Base-by-base conservation (phyloP, 2,329 filamentous ascomycete species). In the Phoma sp. region DNA sequence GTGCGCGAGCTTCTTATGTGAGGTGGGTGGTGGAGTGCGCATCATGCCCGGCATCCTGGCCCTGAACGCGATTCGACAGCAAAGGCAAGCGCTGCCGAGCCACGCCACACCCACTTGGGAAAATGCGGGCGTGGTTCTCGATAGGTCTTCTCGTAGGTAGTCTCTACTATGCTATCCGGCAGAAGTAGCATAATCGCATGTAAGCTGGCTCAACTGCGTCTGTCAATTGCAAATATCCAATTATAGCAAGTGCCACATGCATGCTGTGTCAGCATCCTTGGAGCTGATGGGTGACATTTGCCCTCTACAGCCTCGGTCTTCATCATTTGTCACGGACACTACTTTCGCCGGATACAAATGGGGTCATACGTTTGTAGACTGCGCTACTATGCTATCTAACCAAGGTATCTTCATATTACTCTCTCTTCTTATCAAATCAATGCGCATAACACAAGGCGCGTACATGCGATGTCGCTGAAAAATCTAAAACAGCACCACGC, bases 401-500 rank as follows among this genome's bases (percentile, higher is more conserved):
- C 27, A 31, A 51, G 37, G 41, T 51, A 45, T 51, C 24, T 45
- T 51, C 31, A 21, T 46, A 51, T 51, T 46, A 55, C 41, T 15
- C 37, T 31, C 41, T 41, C 46, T 37, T 27, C 17, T 17, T 15
- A 38, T 32, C 45, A 38, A 55, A 12, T 25, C 7, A 21, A 36
- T 41, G 41, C 46, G 52, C 41, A 15, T 19, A 37, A 38, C 35
- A 43, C 40, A 35, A 25, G 25, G 31, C 40, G 35, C 46, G 22
- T 36, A 32, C 17, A 25, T 51, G 52, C 52, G 25, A 50, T 55
- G 43, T 48, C 51, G 51, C 51, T 48, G 27, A 47, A 37, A 29
- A 25, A 27, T 55, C 52, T 51, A 51, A 33, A 33, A 50, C 24
- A 35, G 6, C 19, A 17, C 40, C 40, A 50, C 17, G 6, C n/a